These are phyloP conservation scores for Aquilaria sinensis DNA, from an alignment of 345 rosid species.

Conservation along the genomic window DNA sequence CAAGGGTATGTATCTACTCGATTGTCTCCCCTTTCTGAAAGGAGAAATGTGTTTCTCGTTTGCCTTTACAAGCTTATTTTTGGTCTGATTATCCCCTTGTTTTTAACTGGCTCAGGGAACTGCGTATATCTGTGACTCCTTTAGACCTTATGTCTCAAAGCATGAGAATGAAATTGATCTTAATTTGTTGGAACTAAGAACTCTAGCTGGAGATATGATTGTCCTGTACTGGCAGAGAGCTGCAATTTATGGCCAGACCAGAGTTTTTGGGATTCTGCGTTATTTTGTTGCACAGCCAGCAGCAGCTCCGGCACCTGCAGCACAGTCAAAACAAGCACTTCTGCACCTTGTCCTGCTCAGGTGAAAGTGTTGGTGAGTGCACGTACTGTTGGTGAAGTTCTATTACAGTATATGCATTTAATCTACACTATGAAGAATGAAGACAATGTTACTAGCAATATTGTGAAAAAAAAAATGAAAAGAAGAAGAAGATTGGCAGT, in stretches of 20 bases:
- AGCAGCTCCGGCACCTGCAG: constrained; percentile 4
- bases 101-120: constrained; percentile 41
- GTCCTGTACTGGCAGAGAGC: constrained; percentile 50
- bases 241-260: constrained; percentile 43
- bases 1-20: constrained; percentile 27
- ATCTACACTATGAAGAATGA: too few species aligned
- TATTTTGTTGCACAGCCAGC: constrained; percentile 45
- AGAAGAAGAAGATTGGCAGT: too few species aligned
- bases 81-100: not conserved
- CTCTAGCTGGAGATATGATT: constrained; percentile 49
- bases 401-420: too few species aligned
- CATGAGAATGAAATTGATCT: constrained; percentile 67
- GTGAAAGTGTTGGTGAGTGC: too few species aligned
- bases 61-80: not conserved
- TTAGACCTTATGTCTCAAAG: constrained; percentile 48
- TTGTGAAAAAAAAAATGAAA: too few species aligned
- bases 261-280: constrained; percentile 47
- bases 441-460: too few species aligned
- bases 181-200: constrained; percentile 46
- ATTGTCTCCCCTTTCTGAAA: not conserved
- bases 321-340: not conserved
- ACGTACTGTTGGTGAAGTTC: too few species aligned
- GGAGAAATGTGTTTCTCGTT: not conserved
- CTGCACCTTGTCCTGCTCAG: too few species aligned
- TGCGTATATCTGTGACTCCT: constrained; percentile 54